These are phyloP conservation scores for Leccinellum rugosiceps DNA, from an alignment of 768 basidiomycete genomes.

Conservation along the genomic window DNA sequence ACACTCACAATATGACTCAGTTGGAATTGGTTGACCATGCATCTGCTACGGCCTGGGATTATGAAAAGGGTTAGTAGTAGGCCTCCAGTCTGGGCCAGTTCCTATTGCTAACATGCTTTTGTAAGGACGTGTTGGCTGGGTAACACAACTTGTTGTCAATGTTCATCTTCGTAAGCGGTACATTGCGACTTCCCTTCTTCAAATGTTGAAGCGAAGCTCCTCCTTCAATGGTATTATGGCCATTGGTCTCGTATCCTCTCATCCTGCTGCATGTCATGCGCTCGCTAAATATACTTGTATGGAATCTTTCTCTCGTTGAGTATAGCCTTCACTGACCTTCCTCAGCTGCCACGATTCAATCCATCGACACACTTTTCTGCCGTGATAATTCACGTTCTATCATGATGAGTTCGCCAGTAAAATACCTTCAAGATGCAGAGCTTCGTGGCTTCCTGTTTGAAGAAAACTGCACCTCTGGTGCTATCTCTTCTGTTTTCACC, in stretches of 20 bases:
- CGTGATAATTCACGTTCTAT: neutral
- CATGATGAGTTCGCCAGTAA: neutral
- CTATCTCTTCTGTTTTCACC: neutral
- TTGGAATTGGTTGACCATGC: neutral
- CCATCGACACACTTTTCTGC: neutral
- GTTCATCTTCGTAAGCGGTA: neutral
- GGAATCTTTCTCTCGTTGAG: neutral
- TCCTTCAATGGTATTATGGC: neutral
- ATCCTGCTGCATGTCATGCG: conserved; percentile 4
- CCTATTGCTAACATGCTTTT: neutral
- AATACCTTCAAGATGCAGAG: conserved; percentile 1
- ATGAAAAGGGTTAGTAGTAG: neutral
- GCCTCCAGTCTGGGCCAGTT: neutral
- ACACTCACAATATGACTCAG: neutral
- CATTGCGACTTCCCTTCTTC: neutral
- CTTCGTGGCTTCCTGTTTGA: conserved; percentile 2
- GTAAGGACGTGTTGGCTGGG: neutral
- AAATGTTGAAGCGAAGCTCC: neutral
- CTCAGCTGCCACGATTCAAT: neutral
- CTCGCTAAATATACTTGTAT: neutral
- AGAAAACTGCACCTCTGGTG: conserved; percentile 4
- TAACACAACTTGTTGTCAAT: neutral
- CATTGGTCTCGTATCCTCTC: neutral
- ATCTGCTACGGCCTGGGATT: neutral
- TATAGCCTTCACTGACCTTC: conserved; percentile 1